Conservation (phyloP, 208 protist species). For the Hexamita inflata region DNA sequence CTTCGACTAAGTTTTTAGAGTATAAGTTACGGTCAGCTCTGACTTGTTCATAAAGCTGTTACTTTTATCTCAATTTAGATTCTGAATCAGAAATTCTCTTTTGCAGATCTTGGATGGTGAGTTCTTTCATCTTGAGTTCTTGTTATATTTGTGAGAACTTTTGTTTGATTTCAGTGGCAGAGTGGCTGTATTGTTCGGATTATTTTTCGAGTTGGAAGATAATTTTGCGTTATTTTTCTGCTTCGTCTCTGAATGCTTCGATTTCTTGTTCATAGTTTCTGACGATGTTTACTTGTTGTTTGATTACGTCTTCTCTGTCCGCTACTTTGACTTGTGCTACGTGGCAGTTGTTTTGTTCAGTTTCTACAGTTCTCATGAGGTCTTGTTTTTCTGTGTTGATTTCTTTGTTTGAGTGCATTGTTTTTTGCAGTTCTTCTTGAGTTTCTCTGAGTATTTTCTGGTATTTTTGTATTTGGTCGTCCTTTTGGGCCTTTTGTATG, state of each 20-base stretch:
- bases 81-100: constrained; percentile 64
- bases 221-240: constrained; percentile 64
- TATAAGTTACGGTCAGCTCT: constrained; percentile 76
- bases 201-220: constrained; percentile 62
- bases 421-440: neutral
- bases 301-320: constrained; percentile 15
- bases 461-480: neutral
- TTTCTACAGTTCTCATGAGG: constrained; percentile 21
- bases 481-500: neutral
- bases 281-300: neutral
- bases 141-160: constrained; percentile 60
- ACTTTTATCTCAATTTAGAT: constrained; percentile 77
- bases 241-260: constrained; percentile 60
- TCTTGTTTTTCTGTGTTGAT: constrained; percentile 67
- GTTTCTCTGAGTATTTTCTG: too few species aligned
- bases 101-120: constrained; percentile 61
- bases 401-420: constrained; percentile 43
- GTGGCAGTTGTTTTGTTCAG: neutral
- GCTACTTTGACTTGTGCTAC: constrained; percentile 3
- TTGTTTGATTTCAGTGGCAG: constrained; percentile 50
- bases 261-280: constrained; percentile 44
- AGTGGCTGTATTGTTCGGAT: constrained; percentile 56
- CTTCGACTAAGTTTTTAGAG: constrained; percentile 78
- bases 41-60: constrained; percentile 81
- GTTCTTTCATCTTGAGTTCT: constrained; percentile 63